These are phyloP conservation scores for Ustilago loliicola DNA, from an alignment of 1,284 basidiomycete genomes.

Conservation along the genomic window DNA sequence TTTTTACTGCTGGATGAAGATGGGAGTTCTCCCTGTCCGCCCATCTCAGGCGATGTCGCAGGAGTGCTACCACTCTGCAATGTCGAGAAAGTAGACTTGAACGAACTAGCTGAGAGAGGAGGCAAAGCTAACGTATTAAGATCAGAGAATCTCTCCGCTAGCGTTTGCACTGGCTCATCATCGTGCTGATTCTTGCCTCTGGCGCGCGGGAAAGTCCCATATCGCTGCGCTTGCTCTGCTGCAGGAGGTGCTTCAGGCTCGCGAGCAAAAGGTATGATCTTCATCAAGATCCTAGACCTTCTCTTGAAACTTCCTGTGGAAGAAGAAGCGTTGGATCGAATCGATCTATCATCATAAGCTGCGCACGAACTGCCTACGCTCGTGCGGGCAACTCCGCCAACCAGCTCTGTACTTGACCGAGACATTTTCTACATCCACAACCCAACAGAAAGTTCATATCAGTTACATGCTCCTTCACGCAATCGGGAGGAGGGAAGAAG, in stretches of 20 bases:
- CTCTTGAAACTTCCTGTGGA: conserved; percentile 18
- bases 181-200: background rate
- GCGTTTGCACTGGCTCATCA: conserved; percentile 21
- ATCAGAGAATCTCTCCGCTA: conserved; percentile 19
- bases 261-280: conserved; percentile 41
- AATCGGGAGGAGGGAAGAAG: background rate
- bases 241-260: background rate
- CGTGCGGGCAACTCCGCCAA: conserved; percentile 39
- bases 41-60: conserved; percentile 26
- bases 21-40: background rate
- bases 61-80: conserved; percentile 11
- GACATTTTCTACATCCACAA: conserved; percentile 29
- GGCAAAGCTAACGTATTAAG: conserved; percentile 12
- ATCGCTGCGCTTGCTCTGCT: conserved; percentile 6
- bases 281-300: conserved; percentile 39
- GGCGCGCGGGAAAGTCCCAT: conserved; percentile 32
- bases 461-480: background rate
- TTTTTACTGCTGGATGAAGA: conserved; percentile 5
- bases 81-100: conserved; percentile 15
- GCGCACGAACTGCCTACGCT: conserved; percentile 15
- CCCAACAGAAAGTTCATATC: background rate
- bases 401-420: conserved; percentile 47
- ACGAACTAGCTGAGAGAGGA: conserved; percentile 18
- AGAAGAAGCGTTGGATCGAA: conserved; percentile 18
- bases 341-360: conserved; percentile 6